Evolutionary conservation across 176 grass and related monocot genomes (phyloP).

Genomic region (Poa pratensis): DNA sequence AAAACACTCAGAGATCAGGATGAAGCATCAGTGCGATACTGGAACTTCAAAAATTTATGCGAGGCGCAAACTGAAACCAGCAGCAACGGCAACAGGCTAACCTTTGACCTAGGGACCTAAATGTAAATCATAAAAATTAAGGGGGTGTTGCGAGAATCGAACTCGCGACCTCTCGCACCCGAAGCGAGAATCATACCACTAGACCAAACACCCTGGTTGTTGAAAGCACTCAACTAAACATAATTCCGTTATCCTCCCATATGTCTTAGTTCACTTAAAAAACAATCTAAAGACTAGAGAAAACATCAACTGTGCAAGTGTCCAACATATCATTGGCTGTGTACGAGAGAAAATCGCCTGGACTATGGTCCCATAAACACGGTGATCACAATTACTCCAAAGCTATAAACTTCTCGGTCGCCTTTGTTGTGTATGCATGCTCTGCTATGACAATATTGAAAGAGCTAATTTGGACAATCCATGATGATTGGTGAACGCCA

Average conservation of each 20-base stretch:
- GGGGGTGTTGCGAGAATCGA: conserved; percentile 94
- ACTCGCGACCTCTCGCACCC: conserved; percentile 91
- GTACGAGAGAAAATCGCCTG: background rate
- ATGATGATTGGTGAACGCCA: too few relatives aligned
- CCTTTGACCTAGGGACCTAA: background rate
- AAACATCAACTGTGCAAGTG: background rate
- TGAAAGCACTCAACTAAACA: fast-evolving
- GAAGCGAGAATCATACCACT: conserved; percentile 99
- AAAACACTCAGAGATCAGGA: background rate
- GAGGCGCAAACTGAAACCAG: background rate
- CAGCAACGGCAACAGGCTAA: background rate
- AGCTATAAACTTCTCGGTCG: background rate
- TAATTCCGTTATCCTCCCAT: background rate
- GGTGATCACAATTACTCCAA: background rate
- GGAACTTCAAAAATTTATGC: background rate
- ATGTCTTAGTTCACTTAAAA: background rate
- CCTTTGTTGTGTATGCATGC: background rate
- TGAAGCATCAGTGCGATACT: background rate
- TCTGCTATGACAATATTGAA: background rate
- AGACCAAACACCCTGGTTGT: conserved; percentile 73
- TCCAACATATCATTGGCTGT: background rate
- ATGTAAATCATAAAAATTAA: background rate
- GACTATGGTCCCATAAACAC: too few relatives aligned
- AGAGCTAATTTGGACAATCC: background rate
- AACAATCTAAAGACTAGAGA: background rate